Evolutionary conservation across 495 filamentous ascomycete species (phyloP).

Genomic region (Talaromyces stipitatus): DNA sequence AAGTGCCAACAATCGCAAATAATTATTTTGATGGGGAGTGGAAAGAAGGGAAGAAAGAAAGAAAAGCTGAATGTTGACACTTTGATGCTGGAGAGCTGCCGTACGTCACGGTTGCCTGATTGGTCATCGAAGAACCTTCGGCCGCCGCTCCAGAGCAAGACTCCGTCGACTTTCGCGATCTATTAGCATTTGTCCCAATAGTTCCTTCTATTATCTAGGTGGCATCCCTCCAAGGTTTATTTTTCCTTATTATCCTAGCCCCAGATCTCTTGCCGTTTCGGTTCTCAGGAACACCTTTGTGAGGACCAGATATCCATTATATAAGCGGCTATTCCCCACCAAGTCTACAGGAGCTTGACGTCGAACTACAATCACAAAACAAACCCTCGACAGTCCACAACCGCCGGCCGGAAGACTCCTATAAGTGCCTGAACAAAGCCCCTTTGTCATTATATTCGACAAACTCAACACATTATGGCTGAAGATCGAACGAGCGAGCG

Average conservation of each 20-base stretch:
- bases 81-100: not conserved
- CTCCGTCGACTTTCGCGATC: not conserved
- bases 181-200: not conserved
- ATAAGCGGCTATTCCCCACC: not conserved
- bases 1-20: not conserved
- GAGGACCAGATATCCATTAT: not conserved
- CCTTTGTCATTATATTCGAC: not conserved
- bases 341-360: slow-evolving; percentile 1
- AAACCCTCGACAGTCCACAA: not conserved
- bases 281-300: no score
- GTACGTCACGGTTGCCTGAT: slow-evolving; percentile 37
- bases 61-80: not conserved
- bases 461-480: slow-evolving; percentile 29
- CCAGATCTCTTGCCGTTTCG: no score
- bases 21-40: not conserved
- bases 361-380: not conserved
- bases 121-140: slow-evolving; percentile 26
- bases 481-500: slow-evolving; percentile 35
- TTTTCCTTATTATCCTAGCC: no score
- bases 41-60: not conserved
- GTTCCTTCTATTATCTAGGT: no score
- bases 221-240: no score
- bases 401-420: not conserved
- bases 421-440: not conserved
- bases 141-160: not conserved